These are phyloP conservation scores for Phytophthora boehmeriae DNA, from an alignment of 352 stramenopile species.

Conservation along the genomic window DNA sequence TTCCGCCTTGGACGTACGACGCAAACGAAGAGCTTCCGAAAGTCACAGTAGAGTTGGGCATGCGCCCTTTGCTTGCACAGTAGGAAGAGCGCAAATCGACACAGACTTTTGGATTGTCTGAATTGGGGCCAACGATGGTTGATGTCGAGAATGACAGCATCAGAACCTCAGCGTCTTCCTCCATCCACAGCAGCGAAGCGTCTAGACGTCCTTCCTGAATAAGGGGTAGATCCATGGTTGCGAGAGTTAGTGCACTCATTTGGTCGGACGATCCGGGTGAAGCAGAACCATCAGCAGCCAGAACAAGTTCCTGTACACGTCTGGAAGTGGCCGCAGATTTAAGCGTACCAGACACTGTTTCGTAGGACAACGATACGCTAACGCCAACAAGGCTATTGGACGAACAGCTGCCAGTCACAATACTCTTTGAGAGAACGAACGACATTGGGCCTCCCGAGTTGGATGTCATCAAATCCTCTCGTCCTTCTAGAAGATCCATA, in stretches of 20 bases:
- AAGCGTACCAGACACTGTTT: conserved; percentile 45
- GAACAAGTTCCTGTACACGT: conserved; percentile 49
- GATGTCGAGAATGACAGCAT: conserved; percentile 83
- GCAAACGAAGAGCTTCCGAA: conserved; percentile 46
- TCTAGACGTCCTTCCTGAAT: conserved; percentile 53
- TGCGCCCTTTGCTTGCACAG: conserved; percentile 55
- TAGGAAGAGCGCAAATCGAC: conserved; percentile 60
- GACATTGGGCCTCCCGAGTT: conserved; percentile 53
- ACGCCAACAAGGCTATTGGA: conserved; percentile 44
- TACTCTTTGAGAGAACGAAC: conserved; percentile 64
- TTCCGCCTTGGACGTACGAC: conserved; percentile 75
- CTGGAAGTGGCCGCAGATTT: conserved; percentile 39
- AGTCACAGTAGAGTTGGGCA: conserved; percentile 51
- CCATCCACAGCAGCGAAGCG: conserved; percentile 80
- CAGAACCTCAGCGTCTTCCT: conserved; percentile 63
- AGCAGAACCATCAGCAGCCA: conserved; percentile 37
- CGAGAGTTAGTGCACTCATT: conserved; percentile 58
- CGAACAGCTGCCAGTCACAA: conserved; percentile 55
- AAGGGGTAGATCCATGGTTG: conserved; percentile 58
- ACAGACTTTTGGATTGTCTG: conserved; percentile 70
- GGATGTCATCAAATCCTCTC: conserved; percentile 52
- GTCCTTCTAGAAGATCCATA: conserved; percentile 62
- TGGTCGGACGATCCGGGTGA: conserved; percentile 25
- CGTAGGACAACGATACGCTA: conserved; percentile 61
- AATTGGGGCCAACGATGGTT: conserved; percentile 67